Evolutionary conservation across 176 grass and related monocot species (phyloP).

Genomic region (Carex parvula): DNA sequence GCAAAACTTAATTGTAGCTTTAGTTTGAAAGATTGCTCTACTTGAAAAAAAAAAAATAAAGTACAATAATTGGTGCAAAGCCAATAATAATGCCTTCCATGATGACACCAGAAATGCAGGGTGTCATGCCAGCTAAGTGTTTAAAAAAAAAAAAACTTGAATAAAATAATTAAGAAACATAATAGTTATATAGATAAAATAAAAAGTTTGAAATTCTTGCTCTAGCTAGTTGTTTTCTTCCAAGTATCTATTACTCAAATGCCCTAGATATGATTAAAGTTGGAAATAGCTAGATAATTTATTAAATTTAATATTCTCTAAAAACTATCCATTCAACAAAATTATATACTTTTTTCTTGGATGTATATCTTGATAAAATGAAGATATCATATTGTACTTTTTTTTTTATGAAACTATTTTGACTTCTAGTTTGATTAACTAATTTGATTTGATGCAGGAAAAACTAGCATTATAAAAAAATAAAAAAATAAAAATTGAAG

Average conservation of each 20-base stretch:
- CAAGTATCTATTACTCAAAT: neutral
- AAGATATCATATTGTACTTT: neutral
- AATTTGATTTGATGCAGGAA: neutral
- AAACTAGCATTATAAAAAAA: neutral
- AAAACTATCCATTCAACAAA: no score
- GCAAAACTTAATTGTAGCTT: no score
- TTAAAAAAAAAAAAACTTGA: neutral
- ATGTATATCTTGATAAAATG: neutral
- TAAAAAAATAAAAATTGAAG: neutral
- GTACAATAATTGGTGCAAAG: neutral
- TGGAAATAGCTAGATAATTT: neutral
- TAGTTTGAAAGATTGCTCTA: neutral
- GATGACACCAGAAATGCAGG: neutral
- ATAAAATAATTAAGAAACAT: neutral
- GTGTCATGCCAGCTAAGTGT: neutral
- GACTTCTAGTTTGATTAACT: neutral
- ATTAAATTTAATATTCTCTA: no score
- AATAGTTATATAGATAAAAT: no score
- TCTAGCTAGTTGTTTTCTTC: no score
- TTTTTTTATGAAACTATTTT: neutral
- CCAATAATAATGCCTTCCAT: neutral
- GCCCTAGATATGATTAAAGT: neutral
- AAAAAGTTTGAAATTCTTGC: no score
- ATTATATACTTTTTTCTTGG: neutral
- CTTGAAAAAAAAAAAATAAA: neutral